Evolutionary conservation across 176 grass and related monocot species (phyloP), one percentile per base, ranked within the genome.

Genomic region (Panicum miliaceum): DNA sequence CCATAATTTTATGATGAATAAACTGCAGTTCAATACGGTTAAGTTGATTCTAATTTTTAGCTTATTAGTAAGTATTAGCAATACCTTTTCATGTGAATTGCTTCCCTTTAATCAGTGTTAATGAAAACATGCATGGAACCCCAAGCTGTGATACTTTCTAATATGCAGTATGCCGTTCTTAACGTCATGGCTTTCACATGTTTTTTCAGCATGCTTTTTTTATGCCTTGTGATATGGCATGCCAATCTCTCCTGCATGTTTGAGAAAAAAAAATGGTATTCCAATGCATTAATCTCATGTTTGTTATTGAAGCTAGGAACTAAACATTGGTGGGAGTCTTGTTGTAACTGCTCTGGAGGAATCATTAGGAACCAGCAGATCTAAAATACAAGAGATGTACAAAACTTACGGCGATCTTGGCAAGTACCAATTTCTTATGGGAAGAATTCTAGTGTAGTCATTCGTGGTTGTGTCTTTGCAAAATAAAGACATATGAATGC

Each of bases 341-440:
- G 87, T 98, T 73, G 64, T 95, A 74, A 82, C 80, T 64, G 84
- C 93, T 87, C 52, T 98, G 75, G 93, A 98, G 86, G 96, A 95
- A 70, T 83, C 91, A 68, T 76, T 90, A 76, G 93, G 96, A 58
- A 90, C 85, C 37, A 98, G 82, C 85, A 95, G 76, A 83, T 92
- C 90, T 80, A 92, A 87, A 90, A 95, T 98, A 84, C 94, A 93
- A 66, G 91, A 98, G 77, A 91, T 98, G 96, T 93, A 95, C 89
- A 98, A 89, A 90, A 82, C 72, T 72, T 90, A 58, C 3, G 96
- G 96, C 13, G 93, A 98, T 92, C 91, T 98, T 83, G 96, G 93
- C 93, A 93, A 84, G 77, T 85, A 82, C 32, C 6, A 60, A 43
- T 46, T 76, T 85, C 14, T 68, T 83, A 53, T 90, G 56, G 20